Evolutionary conservation across 2,329 filamentous ascomycete genomes (phyloP).

Genomic region (Cladophialophora carrionii): DNA sequence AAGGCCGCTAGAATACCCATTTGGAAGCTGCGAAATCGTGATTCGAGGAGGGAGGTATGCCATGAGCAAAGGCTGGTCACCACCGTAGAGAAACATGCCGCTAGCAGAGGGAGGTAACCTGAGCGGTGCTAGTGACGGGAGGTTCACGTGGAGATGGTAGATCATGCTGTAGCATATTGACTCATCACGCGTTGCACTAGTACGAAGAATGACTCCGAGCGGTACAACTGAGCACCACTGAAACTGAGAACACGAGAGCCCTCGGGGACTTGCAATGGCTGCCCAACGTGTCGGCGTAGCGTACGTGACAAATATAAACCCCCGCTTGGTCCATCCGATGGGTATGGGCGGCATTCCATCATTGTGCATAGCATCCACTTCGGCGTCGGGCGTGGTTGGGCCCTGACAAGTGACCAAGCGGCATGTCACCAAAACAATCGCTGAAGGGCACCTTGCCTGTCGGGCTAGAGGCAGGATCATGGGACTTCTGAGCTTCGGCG

Average conservation of each 20-base stretch:
- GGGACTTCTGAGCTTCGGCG: background rate
- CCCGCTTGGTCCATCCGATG: background rate
- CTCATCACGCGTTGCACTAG: background rate
- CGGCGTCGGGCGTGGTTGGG: background rate
- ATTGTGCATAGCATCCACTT: conserved; percentile 1
- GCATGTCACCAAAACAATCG: background rate
- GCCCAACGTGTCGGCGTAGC: background rate
- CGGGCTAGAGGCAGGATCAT: background rate
- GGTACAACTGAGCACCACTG: background rate
- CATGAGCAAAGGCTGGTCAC: background rate
- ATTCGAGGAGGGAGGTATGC: background rate
- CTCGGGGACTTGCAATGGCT: background rate
- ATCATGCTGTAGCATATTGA: background rate
- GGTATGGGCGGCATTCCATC: background rate
- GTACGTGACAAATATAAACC: background rate
- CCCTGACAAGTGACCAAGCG: background rate
- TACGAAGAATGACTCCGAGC: background rate
- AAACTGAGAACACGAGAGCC: background rate
- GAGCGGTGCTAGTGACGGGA: background rate
- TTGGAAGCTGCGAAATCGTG: background rate
- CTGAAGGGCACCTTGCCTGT: background rate
- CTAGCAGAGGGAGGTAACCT: background rate
- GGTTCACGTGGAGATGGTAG: background rate
- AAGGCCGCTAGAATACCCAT: background rate
- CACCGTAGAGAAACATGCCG: background rate